phyloP scores from a whole-genome alignment of 2,329 filamentous ascomycete species.

The Alternaria sp. region DNA sequence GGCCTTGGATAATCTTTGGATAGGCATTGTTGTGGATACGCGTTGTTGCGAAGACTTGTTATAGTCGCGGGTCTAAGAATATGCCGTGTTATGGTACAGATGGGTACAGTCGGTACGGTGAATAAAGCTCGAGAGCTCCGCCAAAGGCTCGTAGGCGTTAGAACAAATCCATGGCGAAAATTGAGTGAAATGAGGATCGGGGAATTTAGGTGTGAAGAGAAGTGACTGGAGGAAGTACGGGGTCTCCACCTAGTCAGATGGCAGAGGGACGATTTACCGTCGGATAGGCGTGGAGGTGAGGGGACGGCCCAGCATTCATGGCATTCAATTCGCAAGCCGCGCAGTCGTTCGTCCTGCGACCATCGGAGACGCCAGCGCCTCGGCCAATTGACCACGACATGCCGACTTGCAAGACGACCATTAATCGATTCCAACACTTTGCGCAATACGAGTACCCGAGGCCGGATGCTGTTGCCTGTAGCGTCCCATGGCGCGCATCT shows the following conservation, averaged over 20 bases:
- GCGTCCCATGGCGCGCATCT: constrained; percentile 1
- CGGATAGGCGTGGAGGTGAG: constrained; percentile 16
- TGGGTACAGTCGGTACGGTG: neutral
- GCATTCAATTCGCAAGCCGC: constrained; percentile 9
- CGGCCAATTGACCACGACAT: constrained; percentile 11
- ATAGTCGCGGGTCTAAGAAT: neutral
- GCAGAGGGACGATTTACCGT: constrained; percentile 2
- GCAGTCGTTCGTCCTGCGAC: constrained; percentile 13
- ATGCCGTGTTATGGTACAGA: constrained; percentile 14
- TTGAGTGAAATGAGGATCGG: constrained; percentile 1
- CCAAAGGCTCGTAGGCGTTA: constrained; percentile 29
- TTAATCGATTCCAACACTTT: neutral
- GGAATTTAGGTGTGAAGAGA: neutral
- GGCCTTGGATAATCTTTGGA: constrained; percentile 62
- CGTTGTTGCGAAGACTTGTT: neutral
- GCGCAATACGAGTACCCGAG: neutral
- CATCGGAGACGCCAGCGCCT: constrained; percentile 16
- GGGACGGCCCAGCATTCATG: constrained; percentile 13
- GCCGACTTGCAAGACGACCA: neutral
- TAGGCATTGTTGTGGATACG: constrained; percentile 30
- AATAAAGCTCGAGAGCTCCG: constrained; percentile 8
- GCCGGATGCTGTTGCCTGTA: neutral
- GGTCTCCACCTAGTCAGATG: constrained; percentile 1
- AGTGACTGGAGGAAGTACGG: neutral
- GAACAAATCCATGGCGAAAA: constrained; percentile 27